A percentile compares a stretch with the other conserved stretches of the same genome.
phyloP scores from a whole-genome alignment of 495 filamentous ascomycete species.

The Penicillium daleae region DNA sequence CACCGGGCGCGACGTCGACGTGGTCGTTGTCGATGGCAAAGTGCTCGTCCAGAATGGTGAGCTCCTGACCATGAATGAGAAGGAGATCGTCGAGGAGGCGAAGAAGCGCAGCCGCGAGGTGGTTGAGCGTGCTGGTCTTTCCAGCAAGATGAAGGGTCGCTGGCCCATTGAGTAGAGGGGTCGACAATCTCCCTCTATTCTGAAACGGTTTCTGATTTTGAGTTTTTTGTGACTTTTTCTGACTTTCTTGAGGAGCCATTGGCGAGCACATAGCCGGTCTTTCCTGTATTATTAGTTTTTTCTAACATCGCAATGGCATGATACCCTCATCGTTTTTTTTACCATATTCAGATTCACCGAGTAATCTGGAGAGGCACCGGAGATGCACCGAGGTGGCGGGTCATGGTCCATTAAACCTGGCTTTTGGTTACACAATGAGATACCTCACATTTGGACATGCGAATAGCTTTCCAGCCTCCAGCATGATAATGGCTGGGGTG shows the following conservation, averaged over 20 bases:
- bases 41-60: constrained; percentile 44
- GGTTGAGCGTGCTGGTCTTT: constrained; percentile 45
- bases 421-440: too few relatives aligned
- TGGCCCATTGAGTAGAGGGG: constrained; percentile 38
- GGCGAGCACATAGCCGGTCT: constrained; percentile 14
- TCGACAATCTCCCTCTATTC: not conserved
- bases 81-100: constrained; percentile 39
- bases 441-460: too few relatives aligned
- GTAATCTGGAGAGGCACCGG: too few relatives aligned
- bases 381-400: too few relatives aligned
- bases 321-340: constrained; percentile 12
- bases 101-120: constrained; percentile 44
- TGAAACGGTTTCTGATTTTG: not conserved
- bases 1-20: constrained; percentile 52
- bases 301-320: constrained; percentile 17
- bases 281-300: constrained; percentile 13
- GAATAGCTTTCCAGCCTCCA: too few relatives aligned
- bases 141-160: constrained; percentile 38
- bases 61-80: constrained; percentile 39
- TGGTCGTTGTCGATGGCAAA: constrained; percentile 53
- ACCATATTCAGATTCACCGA: not conserved
- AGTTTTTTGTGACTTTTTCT: not conserved
- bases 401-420: too few relatives aligned
- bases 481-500: not conserved
- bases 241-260: constrained; percentile 11